Base-by-base conservation (phyloP, 768 basidiomycete species). In the Cystobasidium ongulense region DNA sequence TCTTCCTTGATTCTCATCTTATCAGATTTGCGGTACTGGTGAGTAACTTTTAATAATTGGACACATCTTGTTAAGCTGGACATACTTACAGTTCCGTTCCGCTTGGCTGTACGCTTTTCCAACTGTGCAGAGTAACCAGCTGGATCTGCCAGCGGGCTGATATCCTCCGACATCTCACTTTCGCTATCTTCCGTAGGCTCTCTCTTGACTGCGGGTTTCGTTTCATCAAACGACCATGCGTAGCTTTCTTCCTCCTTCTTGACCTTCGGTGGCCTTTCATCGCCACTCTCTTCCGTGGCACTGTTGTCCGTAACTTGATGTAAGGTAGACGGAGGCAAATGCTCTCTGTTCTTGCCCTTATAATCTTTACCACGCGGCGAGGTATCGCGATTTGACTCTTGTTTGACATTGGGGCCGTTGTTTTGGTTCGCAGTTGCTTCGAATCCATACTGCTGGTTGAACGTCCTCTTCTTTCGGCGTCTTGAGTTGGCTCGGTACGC, bases 71-170 rank as follows among this genome's bases (percentile, higher is more conserved):
- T 50, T 23, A 50, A 23, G 46, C 46, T 50, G 11, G 8, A 5
- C 5, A 39, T 36, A 13, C 63, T 43, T 23, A 64, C 63, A 10
- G 50, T 67, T 4, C 23, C 50, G 2, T 31, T 50, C 29, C 17
- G n/a, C 7, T 43, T 41, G 25, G 25, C 41, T 50, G 27, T 43
- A 5, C 65, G 65, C n/a, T 43, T 25, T 4, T 10, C 29, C 18
- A 50, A 31, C 36, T 67, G 65, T 23, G 65, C 11, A 33, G 27
- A 50, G 35, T 67, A 67, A 5, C 41, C 65, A 15, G 43, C 27
- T 31, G 43, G 25, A 39, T 67, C 50, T 61, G 57, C 57, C 41
- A 67, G 15, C 15, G 65, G 65, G 27, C 65, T 67, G 65, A 67
- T 38, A 67, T 67, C 65, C 10, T 67, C 65, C 27, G 65, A 67